Evolutionary conservation across 164 flowering plant species (phyloP).

Genomic region (Akebia trifoliata): DNA sequence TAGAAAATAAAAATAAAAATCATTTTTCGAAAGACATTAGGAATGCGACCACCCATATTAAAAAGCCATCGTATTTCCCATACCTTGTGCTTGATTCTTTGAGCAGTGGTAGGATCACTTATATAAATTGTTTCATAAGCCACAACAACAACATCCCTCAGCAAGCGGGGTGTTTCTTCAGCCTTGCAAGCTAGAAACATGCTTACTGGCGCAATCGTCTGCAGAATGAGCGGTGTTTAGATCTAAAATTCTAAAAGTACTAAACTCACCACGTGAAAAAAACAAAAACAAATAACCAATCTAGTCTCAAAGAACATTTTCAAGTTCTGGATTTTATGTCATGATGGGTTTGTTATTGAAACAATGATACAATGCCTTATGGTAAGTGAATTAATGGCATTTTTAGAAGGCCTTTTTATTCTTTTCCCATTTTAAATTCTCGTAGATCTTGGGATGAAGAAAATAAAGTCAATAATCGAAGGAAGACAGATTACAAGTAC

Average conservation of each 20-base stretch:
- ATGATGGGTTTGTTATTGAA: background rate
- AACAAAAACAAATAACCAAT: background rate
- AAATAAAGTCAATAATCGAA: background rate
- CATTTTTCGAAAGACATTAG: too few relatives aligned
- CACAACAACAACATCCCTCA: conserved; percentile 43
- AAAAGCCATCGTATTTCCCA: conserved; percentile 5
- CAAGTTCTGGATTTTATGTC: background rate
- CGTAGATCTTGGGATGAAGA: background rate
- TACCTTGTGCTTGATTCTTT: conserved; percentile 51
- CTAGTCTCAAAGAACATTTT: background rate
- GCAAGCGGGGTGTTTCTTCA: conserved; percentile 54
- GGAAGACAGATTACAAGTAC: background rate
- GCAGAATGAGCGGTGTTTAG: conserved; percentile 17
- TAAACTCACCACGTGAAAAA: background rate
- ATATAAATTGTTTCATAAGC: conserved; percentile 46
- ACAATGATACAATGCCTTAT: too few relatives aligned
- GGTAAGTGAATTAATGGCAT: background rate
- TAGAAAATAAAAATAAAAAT: too few relatives aligned
- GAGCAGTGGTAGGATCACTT: conserved; percentile 45
- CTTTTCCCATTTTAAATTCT: background rate
- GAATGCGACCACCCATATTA: background rate
- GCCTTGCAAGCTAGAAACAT: conserved; percentile 65
- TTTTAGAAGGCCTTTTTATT: background rate
- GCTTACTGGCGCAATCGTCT: conserved; percentile 58
- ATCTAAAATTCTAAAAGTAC: background rate